Evolutionary conservation across 1,284 basidiomycete genomes (phyloP).

Genomic region (Trichosporon ovoides): DNA sequence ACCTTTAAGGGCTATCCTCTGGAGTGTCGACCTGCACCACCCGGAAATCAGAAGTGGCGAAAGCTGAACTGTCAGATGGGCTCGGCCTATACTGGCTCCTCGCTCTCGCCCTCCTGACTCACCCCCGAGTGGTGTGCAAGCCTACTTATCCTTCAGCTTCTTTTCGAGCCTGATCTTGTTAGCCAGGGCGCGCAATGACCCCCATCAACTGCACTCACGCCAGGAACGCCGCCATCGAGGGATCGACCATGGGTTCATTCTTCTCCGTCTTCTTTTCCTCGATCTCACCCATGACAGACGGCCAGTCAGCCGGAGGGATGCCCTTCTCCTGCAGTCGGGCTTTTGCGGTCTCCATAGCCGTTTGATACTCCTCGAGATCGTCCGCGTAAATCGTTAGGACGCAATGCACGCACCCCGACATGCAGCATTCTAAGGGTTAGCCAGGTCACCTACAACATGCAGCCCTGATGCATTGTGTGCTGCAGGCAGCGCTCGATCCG

Average conservation of each 20-base stretch:
- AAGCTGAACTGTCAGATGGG: too few species aligned
- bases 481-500: neutral
- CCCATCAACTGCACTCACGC: constrained; percentile 24
- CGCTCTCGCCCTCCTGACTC: neutral
- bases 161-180: constrained; percentile 7
- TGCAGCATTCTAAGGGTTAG: constrained; percentile 67
- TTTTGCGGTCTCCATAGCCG: constrained; percentile 56
- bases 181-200: constrained; percentile 26
- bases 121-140: neutral
- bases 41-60: too few species aligned
- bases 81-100: too few species aligned
- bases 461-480: neutral
- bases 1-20: too few species aligned
- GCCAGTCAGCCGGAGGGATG: constrained; percentile 65
- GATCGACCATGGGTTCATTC: constrained; percentile 8
- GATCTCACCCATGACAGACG: constrained; percentile 42
- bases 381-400: constrained; percentile 83
- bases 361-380: constrained; percentile 61
- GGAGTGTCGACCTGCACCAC: too few species aligned
- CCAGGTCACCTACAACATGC: neutral
- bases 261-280: constrained; percentile 14
- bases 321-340: constrained; percentile 52
- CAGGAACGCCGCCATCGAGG: constrained; percentile 20
- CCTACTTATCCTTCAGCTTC: constrained; percentile 9
- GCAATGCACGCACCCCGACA: constrained; percentile 84